phyloP scores from a whole-genome alignment of 345 rosid species.

The Jatropha curcas region DNA sequence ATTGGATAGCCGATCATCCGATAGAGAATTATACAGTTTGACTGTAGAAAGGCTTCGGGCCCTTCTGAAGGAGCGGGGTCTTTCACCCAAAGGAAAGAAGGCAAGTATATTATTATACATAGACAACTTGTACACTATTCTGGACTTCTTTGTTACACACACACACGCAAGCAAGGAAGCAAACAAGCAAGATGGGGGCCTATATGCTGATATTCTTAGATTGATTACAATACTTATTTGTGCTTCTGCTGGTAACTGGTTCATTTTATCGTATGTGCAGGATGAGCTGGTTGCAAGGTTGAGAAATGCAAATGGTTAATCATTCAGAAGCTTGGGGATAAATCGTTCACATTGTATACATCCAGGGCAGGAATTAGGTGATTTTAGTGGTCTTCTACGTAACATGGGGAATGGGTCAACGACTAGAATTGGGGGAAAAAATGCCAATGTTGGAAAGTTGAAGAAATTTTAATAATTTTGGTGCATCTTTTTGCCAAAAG shows the following conservation, averaged over 20 bases:
- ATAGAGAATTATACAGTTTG: conserved; percentile 63
- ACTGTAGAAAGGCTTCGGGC: conserved; percentile 89
- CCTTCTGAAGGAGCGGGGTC: conserved; percentile 74
- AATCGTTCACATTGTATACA: neutral
- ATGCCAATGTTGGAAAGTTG: neutral
- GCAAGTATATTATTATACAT: conserved; percentile 53
- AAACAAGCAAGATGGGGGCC: no score
- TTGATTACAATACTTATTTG: neutral
- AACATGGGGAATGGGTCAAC: conserved; percentile 6
- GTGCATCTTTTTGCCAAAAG: no score
- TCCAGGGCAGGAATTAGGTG: conserved; percentile 15
- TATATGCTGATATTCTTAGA: neutral
- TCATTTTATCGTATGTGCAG: conserved; percentile 41
- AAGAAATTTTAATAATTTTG: neutral
- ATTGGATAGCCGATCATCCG: conserved; percentile 55
- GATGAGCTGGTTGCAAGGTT: conserved; percentile 83
- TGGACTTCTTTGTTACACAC: neutral
- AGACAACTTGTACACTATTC: neutral
- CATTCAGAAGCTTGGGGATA: neutral
- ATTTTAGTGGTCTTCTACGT: conserved; percentile 18
- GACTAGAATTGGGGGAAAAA: neutral
- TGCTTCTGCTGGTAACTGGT: conserved; percentile 11
- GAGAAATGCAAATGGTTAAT: conserved; percentile 49
- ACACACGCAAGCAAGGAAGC: no score
- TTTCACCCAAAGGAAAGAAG: conserved; percentile 82